Base-by-base conservation (phyloP, 2,329 filamentous ascomycete species). In the Aspergillus novofumigatus region DNA sequence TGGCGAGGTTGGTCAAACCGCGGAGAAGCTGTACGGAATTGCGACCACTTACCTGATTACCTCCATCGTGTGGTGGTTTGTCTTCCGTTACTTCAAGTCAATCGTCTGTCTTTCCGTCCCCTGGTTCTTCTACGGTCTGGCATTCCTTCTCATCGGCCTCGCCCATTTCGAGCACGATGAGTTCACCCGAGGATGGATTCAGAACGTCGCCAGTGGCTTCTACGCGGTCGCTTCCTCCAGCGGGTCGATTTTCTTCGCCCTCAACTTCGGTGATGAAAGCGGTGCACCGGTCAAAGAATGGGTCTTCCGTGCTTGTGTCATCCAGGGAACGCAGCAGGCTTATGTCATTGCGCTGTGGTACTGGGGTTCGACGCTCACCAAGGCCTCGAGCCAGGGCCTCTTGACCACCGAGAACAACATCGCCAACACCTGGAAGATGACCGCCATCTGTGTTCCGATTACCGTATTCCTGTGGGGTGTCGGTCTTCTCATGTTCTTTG, bases 281-380 rank as follows among this genome's bases (percentile, higher is more conserved):
- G 84, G 83, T 49, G 79, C 82, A 2, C 83, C 84, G 3, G 81
- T 86, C 45, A 84, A 82, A 66, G 78, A 82, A 44, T 87, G 84
- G 84, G 83, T 85, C 20, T 85, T 84, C 72, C 80, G 86, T 52
- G 86, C 86, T n/a, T 85, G 84, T 64, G 70, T 84, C 10, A 86
- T 88, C 49, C 84, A 87, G 67, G 86, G 86, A 49, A 85, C 84
- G 5, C 85, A 87, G 65, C 85, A 88, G 66, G 75, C 85, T 56
- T 88, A 87, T 69, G 79, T 86, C 52, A 80, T 84, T 14, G 81
- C 78, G 14, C 77, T 88, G 11, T 88, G 85, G 85, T 86, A 83
- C 67, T 88, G 86, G 86, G 86, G 85, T 26, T 78, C 79, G 9
- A 76, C 79, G 57, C 74, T 86, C 50, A 78, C 80, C 8, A 74